phyloP scores from a whole-genome alignment of 2,329 filamentous ascomycete genomes.

The Cladobotryum mycophilum region DNA sequence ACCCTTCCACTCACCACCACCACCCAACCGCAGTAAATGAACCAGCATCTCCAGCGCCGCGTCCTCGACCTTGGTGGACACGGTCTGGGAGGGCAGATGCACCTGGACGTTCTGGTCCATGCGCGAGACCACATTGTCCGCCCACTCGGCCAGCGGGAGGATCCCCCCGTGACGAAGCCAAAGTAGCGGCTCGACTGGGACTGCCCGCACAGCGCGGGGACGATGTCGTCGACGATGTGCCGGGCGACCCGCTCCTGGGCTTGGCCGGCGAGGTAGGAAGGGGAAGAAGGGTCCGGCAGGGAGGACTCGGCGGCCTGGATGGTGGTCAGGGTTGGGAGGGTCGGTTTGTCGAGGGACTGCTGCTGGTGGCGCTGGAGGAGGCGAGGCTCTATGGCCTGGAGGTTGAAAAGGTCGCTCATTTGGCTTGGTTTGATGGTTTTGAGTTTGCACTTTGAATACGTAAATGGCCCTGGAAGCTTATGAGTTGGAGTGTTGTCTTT shows the following conservation, averaged over 20 bases:
- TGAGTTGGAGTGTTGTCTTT: no score
- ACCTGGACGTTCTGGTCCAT: slow-evolving; percentile 82
- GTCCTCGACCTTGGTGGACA: slow-evolving; percentile 72
- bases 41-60: slow-evolving; percentile 63
- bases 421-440: no score
- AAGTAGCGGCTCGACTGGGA: slow-evolving; percentile 67
- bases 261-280: slow-evolving; percentile 26
- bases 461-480: no score
- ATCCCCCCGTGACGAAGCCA: slow-evolving; percentile 83
- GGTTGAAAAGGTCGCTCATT: slow-evolving; percentile 22
- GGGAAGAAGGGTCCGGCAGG: slow-evolving; percentile 28
- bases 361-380: slow-evolving; percentile 17
- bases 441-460: no score
- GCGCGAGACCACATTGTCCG: slow-evolving; percentile 75
- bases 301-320: slow-evolving; percentile 33
- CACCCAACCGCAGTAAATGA: slow-evolving; percentile 54
- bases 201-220: slow-evolving; percentile 59
- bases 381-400: slow-evolving; percentile 19
- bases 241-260: slow-evolving; percentile 23
- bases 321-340: slow-evolving; percentile 32
- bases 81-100: slow-evolving; percentile 69
- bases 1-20: slow-evolving; percentile 46
- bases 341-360: slow-evolving; percentile 19
- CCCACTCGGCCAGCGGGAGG: slow-evolving; percentile 72
- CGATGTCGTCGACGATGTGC: slow-evolving; percentile 41